These are phyloP conservation scores for Mimosa pudica DNA, from an alignment of 306 rosid species.

Conservation along the genomic window DNA sequence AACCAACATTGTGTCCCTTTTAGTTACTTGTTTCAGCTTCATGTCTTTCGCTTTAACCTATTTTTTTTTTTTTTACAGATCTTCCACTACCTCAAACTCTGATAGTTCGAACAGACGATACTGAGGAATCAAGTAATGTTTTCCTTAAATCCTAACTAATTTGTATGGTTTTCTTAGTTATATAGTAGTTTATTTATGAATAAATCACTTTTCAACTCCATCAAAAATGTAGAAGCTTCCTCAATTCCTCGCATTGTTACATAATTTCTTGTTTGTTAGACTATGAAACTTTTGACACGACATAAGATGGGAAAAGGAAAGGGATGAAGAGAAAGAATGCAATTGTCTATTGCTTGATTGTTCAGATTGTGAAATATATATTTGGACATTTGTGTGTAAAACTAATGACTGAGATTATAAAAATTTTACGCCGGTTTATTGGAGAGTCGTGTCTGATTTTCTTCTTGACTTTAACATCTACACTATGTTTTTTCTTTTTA, in stretches of 20 bases:
- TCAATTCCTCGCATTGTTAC: not conserved
- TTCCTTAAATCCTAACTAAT: not conserved
- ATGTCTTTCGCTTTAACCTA: not conserved
- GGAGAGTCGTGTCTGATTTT: slow-evolving; percentile 20
- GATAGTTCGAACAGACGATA: slow-evolving; percentile 72
- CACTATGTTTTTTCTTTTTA: slow-evolving; percentile 8
- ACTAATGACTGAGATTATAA: not conserved
- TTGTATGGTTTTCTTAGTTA: not conserved
- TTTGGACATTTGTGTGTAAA: not conserved
- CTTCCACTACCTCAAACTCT: slow-evolving; percentile 76
- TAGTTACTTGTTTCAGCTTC: slow-evolving; percentile 15
- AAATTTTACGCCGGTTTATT: slow-evolving; percentile 11
- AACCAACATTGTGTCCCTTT: not conserved
- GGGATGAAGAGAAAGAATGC: not conserved
- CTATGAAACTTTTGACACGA: not conserved
- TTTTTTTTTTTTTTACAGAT: slow-evolving; percentile 48
- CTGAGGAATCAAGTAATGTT: slow-evolving; percentile 78
- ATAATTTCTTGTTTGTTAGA: not conserved
- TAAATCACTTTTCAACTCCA: not conserved
- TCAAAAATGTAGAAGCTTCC: not conserved
- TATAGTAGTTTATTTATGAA: not conserved
- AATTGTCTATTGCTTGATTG: not conserved
- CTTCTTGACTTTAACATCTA: slow-evolving; percentile 17
- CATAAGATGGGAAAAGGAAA: not conserved
- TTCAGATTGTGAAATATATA: not conserved